phyloP scores from a whole-genome alignment of 192 early-diverging fungal species.

The Entomortierella lignicola region DNA sequence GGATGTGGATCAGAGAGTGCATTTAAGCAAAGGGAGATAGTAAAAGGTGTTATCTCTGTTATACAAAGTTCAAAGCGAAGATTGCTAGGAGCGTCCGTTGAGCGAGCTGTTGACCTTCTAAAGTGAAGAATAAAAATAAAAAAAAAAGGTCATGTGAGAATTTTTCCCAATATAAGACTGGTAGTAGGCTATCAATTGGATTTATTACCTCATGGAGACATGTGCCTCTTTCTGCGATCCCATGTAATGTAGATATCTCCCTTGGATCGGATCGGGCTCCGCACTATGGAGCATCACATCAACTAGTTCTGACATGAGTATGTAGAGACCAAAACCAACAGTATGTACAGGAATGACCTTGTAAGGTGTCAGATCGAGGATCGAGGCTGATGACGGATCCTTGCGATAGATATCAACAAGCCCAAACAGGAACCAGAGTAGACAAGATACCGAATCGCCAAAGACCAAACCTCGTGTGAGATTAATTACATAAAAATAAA shows the following conservation, averaged over 20 bases:
- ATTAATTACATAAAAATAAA: constrained; percentile 57
- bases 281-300: constrained; percentile 55
- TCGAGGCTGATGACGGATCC: constrained; percentile 39
- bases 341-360: constrained; percentile 52
- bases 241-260: constrained; percentile 42
- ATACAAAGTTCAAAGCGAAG: constrained; percentile 52
- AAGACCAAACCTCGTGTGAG: constrained; percentile 47
- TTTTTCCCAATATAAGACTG: background rate
- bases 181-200: too few relatives aligned
- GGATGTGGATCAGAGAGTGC: constrained; percentile 30
- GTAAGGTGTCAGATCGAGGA: constrained; percentile 44
- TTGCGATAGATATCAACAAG: constrained; percentile 50
- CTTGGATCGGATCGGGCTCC: constrained; percentile 43
- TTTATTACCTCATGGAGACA: constrained; percentile 32
- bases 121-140: constrained; percentile 1
- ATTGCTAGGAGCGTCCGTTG: constrained; percentile 18
- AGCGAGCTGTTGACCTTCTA: constrained; percentile 12
- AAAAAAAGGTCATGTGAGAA: background rate
- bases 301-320: constrained; percentile 52
- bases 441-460: constrained; percentile 51
- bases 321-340: constrained; percentile 50
- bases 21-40: constrained; percentile 46
- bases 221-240: constrained; percentile 40
- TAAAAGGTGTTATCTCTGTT: constrained; percentile 49
- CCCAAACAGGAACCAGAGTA: constrained; percentile 50